Conservation (phyloP, 257 asterid species). For the Solanum tarijense region DNA sequence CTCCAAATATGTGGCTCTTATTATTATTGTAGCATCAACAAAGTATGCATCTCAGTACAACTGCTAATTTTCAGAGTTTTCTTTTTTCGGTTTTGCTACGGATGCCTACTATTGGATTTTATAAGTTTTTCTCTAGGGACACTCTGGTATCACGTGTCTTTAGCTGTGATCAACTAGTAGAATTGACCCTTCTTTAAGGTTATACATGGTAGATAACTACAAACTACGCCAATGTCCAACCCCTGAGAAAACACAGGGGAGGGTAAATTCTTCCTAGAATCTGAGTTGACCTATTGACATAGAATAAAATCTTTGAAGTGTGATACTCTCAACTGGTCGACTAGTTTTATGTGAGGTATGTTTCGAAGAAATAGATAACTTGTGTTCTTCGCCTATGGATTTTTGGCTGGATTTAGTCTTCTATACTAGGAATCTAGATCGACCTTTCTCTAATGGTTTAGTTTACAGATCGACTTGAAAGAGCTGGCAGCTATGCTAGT, state of each 20-base stretch:
- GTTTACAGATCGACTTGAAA: conserved; percentile 62
- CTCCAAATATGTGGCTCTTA: background rate
- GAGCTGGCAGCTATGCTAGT: conserved; percentile 43
- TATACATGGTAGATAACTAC: background rate
- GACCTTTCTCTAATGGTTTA: conserved; percentile 1
- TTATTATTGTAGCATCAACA: background rate
- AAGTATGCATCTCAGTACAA: background rate
- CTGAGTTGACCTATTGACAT: background rate
- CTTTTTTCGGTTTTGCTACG: background rate
- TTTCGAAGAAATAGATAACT: background rate
- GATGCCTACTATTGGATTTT: background rate
- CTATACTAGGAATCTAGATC: background rate
- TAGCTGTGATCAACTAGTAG: background rate
- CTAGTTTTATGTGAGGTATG: background rate
- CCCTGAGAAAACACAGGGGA: background rate
- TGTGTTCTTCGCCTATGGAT: background rate
- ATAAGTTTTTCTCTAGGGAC: background rate
- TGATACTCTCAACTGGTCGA: background rate
- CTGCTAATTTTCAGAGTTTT: background rate
- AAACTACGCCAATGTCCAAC: background rate
- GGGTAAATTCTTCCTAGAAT: background rate
- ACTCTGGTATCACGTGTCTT: background rate
- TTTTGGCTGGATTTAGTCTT: background rate
- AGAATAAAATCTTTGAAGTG: background rate
- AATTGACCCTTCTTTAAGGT: background rate